Percentiles rank a stretch among this genome's conserved stretches.
Conservation (phyloP, 2,329 filamentous ascomycete genomes). For the Diaporthe ampelina region DNA sequence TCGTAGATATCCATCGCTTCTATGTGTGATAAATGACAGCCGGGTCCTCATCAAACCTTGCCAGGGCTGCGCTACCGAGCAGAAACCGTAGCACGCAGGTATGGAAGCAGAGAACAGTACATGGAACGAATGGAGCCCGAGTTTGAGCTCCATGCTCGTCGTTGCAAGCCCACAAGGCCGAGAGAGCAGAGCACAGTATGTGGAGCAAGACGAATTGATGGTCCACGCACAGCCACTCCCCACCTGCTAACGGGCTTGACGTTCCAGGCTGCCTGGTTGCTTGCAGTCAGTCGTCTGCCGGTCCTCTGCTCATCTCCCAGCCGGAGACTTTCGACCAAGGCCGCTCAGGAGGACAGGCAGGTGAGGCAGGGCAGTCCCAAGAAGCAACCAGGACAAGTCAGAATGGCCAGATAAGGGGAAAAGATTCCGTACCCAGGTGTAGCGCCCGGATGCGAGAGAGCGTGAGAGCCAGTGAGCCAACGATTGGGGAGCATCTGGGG, state of each 20-base stretch:
- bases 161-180: slow-evolving; percentile 1
- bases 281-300: slow-evolving; percentile 7
- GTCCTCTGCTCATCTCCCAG: slow-evolving; percentile 27
- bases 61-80: background rate
- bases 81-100: background rate
- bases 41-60: slow-evolving; percentile 34
- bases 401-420: background rate
- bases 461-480: background rate
- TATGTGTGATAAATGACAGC: slow-evolving; percentile 31
- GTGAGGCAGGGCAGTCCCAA: slow-evolving; percentile 7
- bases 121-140: slow-evolving; percentile 5
- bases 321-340: background rate
- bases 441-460: background rate
- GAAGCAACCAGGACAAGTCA: background rate
- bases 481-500: background rate
- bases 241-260: slow-evolving; percentile 12
- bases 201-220: slow-evolving; percentile 10
- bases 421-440: background rate
- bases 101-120: slow-evolving; percentile 27
- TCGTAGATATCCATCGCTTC: background rate
- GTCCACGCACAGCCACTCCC: slow-evolving; percentile 32
- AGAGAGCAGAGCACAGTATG: slow-evolving; percentile 9
- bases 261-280: slow-evolving; percentile 24
- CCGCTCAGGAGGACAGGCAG: background rate
- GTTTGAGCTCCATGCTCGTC: slow-evolving; percentile 23